Base-by-base conservation (phyloP, 2,329 filamentous ascomycete species). In the Conoideocrella luteorostrata region DNA sequence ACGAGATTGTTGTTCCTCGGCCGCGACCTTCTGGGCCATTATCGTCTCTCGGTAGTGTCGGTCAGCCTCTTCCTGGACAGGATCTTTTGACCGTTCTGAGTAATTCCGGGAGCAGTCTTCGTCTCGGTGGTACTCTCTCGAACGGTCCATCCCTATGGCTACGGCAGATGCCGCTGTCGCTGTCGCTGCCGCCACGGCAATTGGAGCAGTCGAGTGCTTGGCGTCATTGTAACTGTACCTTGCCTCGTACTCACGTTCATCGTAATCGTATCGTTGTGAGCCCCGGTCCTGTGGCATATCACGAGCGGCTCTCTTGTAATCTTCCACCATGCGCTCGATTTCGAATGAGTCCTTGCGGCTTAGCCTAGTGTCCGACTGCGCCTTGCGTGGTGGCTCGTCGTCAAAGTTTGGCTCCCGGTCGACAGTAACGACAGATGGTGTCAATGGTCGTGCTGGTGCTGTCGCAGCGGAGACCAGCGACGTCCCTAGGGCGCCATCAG, bases 41-140 rank as follows among this genome's bases (percentile, higher is more conserved):
- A 66, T 66, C 29, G 68, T 67, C 56, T 79, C 72, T 44, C 78
- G 76, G 51, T 82, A 83, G 46, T 72, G 69, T 44, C 68, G 65
- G 54, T 83, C 68, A 23, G 78, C 79, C 48, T 77, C 71, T 50
- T 78, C 75, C 56, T 76, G 75, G 17, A 82, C 66, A 11, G 57
- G 50, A 46, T 78, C 74, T 41, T 57, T 64, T 30, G 50, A 50
- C 45, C 54, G 53, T 45, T 45, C 6, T 12, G 34, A 50, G 30
- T 57, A 53, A 33, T 62, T 60, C n/a, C 52, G 56, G n/a, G 64
- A 66, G 29, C 54, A 56, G 34, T 61, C 56, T 18, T 64, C 53
- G 44, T 58, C 54, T 46, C 59, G 53, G 32, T 50, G 51, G 28
- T 60, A 57, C 40, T 63, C 57, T 48, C 59, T 53, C 10, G 63